phyloP scores from a whole-genome alignment of 2,329 filamentous ascomycete species.

The Aspergillus costaricaensis region DNA sequence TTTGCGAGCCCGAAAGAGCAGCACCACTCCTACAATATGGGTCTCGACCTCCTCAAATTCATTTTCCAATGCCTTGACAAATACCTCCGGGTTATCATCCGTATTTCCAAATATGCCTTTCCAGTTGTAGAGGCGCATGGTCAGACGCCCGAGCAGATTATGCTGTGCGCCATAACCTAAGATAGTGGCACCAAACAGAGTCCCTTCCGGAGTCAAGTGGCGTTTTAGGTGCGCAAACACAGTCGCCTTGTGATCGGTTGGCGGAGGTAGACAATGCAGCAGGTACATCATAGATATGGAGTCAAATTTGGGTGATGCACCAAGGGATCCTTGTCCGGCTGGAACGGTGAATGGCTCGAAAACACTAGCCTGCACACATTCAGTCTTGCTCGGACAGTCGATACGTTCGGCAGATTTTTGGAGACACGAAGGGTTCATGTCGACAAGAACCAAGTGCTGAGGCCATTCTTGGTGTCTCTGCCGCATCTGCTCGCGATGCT shows the following conservation, averaged over 20 bases:
- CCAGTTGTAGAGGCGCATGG: neutral
- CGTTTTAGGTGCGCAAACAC: slow-evolving; percentile 37
- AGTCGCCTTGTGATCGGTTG: slow-evolving; percentile 28
- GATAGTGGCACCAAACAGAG: slow-evolving; percentile 44
- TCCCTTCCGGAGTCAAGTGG: slow-evolving; percentile 38
- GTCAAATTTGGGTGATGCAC: slow-evolving; percentile 35
- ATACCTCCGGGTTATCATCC: neutral
- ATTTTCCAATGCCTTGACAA: neutral
- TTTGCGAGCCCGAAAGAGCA: slow-evolving; percentile 9
- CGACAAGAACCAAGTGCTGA: slow-evolving; percentile 25
- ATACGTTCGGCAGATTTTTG: slow-evolving; percentile 3
- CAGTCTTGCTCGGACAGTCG: slow-evolving; percentile 16
- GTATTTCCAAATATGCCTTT: slow-evolving; percentile 5
- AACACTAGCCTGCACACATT: slow-evolving; percentile 40
- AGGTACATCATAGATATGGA: slow-evolving; percentile 50
- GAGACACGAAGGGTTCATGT: slow-evolving; percentile 20
- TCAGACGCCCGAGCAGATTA: slow-evolving; percentile 23
- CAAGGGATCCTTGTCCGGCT: neutral
- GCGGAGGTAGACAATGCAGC: slow-evolving; percentile 46
- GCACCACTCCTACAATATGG: slow-evolving; percentile 6
- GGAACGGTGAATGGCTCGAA: slow-evolving; percentile 32
- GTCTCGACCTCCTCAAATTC: slow-evolving; percentile 13
- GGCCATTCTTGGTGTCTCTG: slow-evolving; percentile 7
- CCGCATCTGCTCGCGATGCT: slow-evolving; percentile 5
- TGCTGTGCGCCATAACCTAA: slow-evolving; percentile 33